Percentiles rank a stretch among this genome's conserved stretches.
Conservation (phyloP, 495 filamentous ascomycete genomes). For the Tuber borchii region DNA sequence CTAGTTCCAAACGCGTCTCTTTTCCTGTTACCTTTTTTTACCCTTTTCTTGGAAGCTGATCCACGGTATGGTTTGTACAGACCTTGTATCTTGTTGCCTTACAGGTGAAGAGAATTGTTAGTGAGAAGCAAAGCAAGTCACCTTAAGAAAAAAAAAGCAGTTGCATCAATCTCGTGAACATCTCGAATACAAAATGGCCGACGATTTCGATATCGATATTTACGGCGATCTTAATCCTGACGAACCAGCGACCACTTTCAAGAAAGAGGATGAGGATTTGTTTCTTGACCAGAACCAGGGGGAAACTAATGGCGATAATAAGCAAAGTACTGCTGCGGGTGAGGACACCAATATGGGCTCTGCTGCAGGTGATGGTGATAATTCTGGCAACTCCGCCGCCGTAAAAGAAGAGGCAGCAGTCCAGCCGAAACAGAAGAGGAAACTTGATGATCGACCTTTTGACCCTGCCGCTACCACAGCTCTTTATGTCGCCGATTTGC, state of each 20-base stretch:
- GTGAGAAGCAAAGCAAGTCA: conserved; percentile 40
- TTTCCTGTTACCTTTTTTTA: conserved; percentile 1
- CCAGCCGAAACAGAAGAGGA: conserved; percentile 46
- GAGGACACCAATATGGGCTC: conserved; percentile 45
- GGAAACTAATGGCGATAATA: conserved; percentile 47
- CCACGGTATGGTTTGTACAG: conserved; percentile 41
- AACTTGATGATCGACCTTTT: conserved; percentile 61
- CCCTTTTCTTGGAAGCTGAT: conserved; percentile 42
- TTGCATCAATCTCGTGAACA: conserved; percentile 42
- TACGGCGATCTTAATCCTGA: conserved; percentile 69
- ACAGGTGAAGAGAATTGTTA: conserved; percentile 32
- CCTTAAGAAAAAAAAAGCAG: conserved; percentile 36
- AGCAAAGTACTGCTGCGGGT: conserved; percentile 45
- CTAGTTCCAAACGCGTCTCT: conserved; percentile 16
- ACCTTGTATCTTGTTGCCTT: conserved; percentile 41
- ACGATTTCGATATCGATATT: conserved; percentile 98
- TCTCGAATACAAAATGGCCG: conserved; percentile 58
- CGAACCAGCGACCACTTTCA: conserved; percentile 39
- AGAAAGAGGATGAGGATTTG: conserved; percentile 41
- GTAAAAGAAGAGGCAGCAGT: conserved; percentile 49
- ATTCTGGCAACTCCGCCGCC: conserved; percentile 45
- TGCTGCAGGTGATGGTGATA: conserved; percentile 44
- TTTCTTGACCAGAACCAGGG: conserved; percentile 45
- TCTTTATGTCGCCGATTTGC: conserved; percentile 75
- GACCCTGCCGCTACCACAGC: conserved; percentile 80